These are phyloP conservation scores for Ustilaginoidea virens DNA, from an alignment of 2,329 filamentous ascomycete genomes.

Conservation along the genomic window DNA sequence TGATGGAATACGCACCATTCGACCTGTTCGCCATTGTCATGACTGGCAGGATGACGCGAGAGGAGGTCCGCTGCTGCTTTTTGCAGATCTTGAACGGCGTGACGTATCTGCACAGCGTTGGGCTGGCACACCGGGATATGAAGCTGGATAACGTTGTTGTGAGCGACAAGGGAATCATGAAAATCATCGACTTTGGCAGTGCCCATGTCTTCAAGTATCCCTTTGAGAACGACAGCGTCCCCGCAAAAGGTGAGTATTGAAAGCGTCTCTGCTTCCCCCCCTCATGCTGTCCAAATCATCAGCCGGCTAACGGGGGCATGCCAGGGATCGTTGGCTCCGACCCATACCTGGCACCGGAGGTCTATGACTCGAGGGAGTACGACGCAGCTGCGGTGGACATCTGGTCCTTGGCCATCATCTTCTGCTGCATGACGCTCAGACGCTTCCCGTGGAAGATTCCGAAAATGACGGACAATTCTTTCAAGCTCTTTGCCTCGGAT, in stretches of 20 bases:
- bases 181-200: conserved; percentile 97
- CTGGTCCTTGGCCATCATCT: conserved; percentile 97
- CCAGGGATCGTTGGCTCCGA: conserved; percentile 63
- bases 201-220: conserved; percentile 95
- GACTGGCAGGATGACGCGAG: conserved; percentile 91
- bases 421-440: conserved; percentile 93
- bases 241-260: conserved; percentile 20
- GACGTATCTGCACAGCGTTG: conserved; percentile 88
- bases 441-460: conserved; percentile 97
- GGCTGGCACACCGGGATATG: conserved; percentile 82
- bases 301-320: conserved; percentile 6
- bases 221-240: conserved; percentile 57
- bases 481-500: conserved; percentile 76
- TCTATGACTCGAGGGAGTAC: conserved; percentile 87
- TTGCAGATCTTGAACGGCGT: conserved; percentile 91
- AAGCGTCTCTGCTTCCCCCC: no score
- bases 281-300: no score
- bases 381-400: conserved; percentile 90
- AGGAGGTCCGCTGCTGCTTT: conserved; percentile 83
- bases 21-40: conserved; percentile 97
- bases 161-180: conserved; percentile 94
- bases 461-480: conserved; percentile 81
- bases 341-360: conserved; percentile 90
- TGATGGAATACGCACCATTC: conserved; percentile 96
- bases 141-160: conserved; percentile 98